Base-by-base conservation (phyloP, 2,329 filamentous ascomycete genomes). In the Beauveria bassiana region DNA sequence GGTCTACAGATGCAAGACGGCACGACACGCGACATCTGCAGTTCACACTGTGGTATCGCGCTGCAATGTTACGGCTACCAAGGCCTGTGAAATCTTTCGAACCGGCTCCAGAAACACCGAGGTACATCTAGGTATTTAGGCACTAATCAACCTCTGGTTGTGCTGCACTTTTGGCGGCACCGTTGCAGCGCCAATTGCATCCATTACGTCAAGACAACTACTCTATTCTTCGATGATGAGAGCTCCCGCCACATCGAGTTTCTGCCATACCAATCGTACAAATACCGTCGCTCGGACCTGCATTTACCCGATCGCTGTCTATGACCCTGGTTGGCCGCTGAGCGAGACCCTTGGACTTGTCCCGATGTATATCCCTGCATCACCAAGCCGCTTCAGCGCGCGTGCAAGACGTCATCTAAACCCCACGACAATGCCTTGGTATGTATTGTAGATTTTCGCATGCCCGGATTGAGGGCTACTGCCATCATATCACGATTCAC, bases 181-280 rank as follows among this genome's bases (percentile, higher is more conserved):
- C 8, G 45, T 58, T 58, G 20, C 22, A 50, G 55, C 22, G 55
- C 45, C 31, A 50, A 50, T 58, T 20, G 14, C n/a, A 26, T 46
- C 26, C 40, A 58, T 58, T 58, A 58, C 55, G 55, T 58, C 55
- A 58, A 58, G 53, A 24, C 34, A 26, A 54, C 54, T 20, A 42
- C 38, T 24, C 20, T 14, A 9, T 49, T 7, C 8, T 5, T 40
- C 12, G 53, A 45, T 56, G 45, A 18, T 22, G 45, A 34, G 20
- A 20, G 14, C 45, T 18, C 8, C 20, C 20, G 8, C 9, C 28
- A 40, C 26, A 58, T 58, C 45, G 31, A 18, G 9, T 24, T 50
- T 50, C 31, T 26, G 45, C 12, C 10, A 58, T n/a, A 20, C 20
- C 5, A 50, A 58, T 58, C 55, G 55, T 28, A 45, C 45, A 45